Base-by-base conservation (phyloP, 352 stramenopile species). In the Pythium brassicae region DNA sequence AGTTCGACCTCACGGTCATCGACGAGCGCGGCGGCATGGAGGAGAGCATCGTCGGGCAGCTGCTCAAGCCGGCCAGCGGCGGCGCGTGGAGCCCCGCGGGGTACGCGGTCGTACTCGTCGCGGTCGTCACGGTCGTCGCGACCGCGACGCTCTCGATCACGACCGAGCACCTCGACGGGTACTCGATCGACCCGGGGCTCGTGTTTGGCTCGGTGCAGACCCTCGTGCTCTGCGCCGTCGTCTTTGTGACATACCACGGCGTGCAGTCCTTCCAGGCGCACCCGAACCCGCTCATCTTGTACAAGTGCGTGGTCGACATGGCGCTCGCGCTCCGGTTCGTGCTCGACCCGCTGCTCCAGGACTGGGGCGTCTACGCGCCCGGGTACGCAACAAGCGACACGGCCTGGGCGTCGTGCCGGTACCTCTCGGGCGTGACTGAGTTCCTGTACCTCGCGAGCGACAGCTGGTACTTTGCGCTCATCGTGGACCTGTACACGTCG, bases 261-360 rank as follows among this genome's bases (percentile, higher is more conserved):
- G 76, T 92, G 19, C 80, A 94, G 56, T 64, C 71, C 22, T 93
- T 83, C 68, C 82, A 90, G 48, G 66, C 65, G 9, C 84, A 94
- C 32, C 84, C 84, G 2, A 94, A 94, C 48, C 83, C 84, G 42
- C 60, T 94, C n/a, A 87, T 94, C 51, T 73, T 87, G 37, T 92
- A 89, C 76, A 90, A 91, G 57, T 89, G 76, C 39, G 53, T 92
- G 42, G 74, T 92, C 32, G 84, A 92, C 47, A 86, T 89, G 7
- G 23, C 74, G 23, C 66, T 94, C 39, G 67, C 84, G 12, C 54
- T 92, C 46, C 66, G 84, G 14, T 94, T 94, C 48, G 53, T 94
- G 26, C 48, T 91, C 37, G 82, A 94, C 29, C 82, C 82, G 12
- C 55, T 87, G 48, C 70, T 89, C 27, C 55, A 78, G 35, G 53